These are phyloP conservation scores for Talaromyces ruber DNA, from an alignment of 495 filamentous ascomycete species.

Conservation along the genomic window DNA sequence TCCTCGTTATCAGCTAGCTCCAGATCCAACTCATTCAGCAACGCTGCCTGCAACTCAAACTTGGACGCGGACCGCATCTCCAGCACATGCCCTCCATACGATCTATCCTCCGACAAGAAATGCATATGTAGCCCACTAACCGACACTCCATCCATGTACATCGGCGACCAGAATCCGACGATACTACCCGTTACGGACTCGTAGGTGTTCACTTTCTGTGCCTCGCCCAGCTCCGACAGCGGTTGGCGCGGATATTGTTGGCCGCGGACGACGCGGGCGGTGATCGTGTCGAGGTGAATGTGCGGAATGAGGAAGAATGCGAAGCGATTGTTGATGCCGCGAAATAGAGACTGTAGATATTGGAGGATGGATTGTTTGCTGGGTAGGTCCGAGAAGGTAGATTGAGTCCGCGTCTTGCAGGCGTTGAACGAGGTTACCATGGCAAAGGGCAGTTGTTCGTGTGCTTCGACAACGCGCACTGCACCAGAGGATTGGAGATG, in stretches of 20 bases:
- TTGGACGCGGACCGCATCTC: conserved; percentile 26
- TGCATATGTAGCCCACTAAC: conserved; percentile 45
- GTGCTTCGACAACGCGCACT: conserved; percentile 1
- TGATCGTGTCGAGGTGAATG: neutral
- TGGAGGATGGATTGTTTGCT: conserved; percentile 4
- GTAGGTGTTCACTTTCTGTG: conserved; percentile 29
- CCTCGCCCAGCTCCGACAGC: conserved; percentile 28
- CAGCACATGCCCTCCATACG: conserved; percentile 39
- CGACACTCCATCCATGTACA: conserved; percentile 37
- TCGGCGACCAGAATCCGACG: conserved; percentile 40
- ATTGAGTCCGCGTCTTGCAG: neutral
- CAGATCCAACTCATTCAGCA: conserved; percentile 22
- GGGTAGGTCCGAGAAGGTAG: neutral
- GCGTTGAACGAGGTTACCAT: conserved; percentile 3
- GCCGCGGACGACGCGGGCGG: conserved; percentile 5
- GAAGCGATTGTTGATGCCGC: conserved; percentile 2
- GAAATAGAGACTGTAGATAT: neutral
- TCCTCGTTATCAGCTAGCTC: conserved; percentile 33
- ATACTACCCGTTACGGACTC: conserved; percentile 28
- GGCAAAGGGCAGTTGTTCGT: conserved; percentile 6
- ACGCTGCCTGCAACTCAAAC: conserved; percentile 21
- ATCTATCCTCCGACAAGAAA: conserved; percentile 36
- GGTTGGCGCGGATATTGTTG: conserved; percentile 21
- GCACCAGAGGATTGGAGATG: conserved; percentile 15
- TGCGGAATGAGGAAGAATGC: neutral